These are phyloP conservation scores for Heritiera littoralis DNA, from an alignment of 345 rosid genomes.

Conservation along the genomic window DNA sequence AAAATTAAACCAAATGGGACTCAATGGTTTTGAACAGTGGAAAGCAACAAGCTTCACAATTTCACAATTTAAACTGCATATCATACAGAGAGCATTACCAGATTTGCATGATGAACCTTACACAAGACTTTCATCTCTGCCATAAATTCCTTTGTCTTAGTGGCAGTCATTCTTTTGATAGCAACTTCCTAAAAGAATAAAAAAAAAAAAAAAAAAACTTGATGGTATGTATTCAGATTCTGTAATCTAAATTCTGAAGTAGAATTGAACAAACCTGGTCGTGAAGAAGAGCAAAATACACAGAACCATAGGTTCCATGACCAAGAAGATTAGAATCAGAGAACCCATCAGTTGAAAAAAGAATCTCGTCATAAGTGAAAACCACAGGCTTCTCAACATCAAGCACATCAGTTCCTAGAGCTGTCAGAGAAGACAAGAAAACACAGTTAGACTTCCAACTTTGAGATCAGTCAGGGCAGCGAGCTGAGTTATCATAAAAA, in stretches of 20 bases:
- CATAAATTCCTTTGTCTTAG: conserved; percentile 85
- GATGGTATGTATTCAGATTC: background rate
- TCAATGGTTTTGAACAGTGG: conserved; percentile 33
- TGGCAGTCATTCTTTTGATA: conserved; percentile 87
- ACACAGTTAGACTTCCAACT: conserved; percentile 15
- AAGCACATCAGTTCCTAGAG: conserved; percentile 63
- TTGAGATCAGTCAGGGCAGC: background rate
- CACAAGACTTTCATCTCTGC: conserved; percentile 97
- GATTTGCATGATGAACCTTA: conserved; percentile 94
- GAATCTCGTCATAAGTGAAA: conserved; percentile 75
- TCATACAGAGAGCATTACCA: conserved; percentile 52
- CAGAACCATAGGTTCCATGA: conserved; percentile 93
- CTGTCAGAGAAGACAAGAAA: conserved; percentile 39
- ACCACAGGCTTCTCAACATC: conserved; percentile 85
- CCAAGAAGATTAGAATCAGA: conserved; percentile 87
- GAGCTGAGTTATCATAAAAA: background rate
- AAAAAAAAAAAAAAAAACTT: conserved; percentile 14
- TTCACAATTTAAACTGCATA: background rate
- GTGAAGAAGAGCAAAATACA: conserved; percentile 68
- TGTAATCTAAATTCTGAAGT: conserved; percentile 2
- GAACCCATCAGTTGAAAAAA: conserved; percentile 71
- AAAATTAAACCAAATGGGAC: conserved; percentile 43
- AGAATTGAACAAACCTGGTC: conserved; percentile 63
- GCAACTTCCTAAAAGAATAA: conserved; percentile 72
- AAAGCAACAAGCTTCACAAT: conserved; percentile 13